Evolutionary conservation across 345 rosid species (phyloP), one percentile per base, ranked within the genome.

Genomic region (Boechera stricta): DNA sequence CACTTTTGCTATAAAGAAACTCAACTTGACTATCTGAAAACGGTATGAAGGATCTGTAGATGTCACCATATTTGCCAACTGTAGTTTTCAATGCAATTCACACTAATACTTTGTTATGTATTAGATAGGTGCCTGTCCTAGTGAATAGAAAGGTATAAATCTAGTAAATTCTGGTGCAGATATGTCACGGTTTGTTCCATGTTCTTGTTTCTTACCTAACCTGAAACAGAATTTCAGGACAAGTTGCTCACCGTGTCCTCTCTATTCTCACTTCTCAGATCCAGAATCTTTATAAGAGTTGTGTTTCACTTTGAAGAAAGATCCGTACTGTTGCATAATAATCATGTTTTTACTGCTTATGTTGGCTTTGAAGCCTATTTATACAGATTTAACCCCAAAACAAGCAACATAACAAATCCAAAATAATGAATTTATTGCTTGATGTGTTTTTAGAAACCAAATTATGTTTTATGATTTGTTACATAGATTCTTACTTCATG

Each of bases 131-230:
- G 62, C 45, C 7, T 64, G 61, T 64, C 32, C 67, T 56, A 10
- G 56, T 31, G 49, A 51, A n/a, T 56, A 65, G 51, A 31, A 39
- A 49, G 29, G 53, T 70, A 16, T 39, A 48, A 38, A 77, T 56
- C 76, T 71, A 67, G 80, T 71, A 56, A 52, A 77, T 64, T 64
- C 47, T 57, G 62, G 77, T 64, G 52, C 48, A 57, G 15, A 55
- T 47, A 52, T 63, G 67, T 56, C 76, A 77, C 16, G 28, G 62
- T 64, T 77, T 64, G 72, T 71, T 65, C 56, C 77, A 71, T 44
- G 77, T 57, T 58, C 77, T n/a, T 77, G 56, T 65, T 59, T 72
- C 68, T 57, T 32, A 77, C 81, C 77, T 71, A 71, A 71, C 73
- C 54, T 71, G 48, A 47, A 77, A 77, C 77, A 64, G 81, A 77